These are phyloP conservation scores for Arthroderma uncinatum DNA, from an alignment of 2,329 filamentous ascomycete species.

Conservation along the genomic window DNA sequence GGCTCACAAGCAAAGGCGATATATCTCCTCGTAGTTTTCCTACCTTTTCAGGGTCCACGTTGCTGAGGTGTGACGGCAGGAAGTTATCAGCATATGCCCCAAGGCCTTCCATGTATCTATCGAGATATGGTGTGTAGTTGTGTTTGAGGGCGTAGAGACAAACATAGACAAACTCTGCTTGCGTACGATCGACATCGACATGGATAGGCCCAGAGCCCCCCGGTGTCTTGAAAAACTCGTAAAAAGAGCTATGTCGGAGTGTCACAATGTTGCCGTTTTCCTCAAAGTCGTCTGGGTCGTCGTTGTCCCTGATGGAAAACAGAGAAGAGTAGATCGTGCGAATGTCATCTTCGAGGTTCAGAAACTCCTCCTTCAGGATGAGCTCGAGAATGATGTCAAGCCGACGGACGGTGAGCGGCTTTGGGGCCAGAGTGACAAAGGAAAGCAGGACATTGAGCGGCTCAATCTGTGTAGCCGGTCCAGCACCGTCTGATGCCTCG, in stretches of 20 bases:
- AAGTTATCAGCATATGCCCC: too few species aligned
- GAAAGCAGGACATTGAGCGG: constrained; percentile 2
- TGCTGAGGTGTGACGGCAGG: too few species aligned
- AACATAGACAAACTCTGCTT: too few species aligned
- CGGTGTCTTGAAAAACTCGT: neutral
- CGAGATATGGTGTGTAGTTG: too few species aligned
- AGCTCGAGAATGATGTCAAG: constrained; percentile 4
- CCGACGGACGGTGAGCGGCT: neutral
- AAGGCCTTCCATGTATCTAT: too few species aligned
- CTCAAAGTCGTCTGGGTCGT: neutral
- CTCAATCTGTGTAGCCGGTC: neutral
- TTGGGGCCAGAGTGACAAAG: neutral
- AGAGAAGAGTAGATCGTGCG: constrained; percentile 6
- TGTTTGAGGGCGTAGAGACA: too few species aligned
- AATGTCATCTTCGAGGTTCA: constrained; percentile 5
- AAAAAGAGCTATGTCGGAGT: constrained; percentile 5
- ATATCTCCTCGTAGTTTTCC: too few species aligned
- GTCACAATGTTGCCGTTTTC: neutral
- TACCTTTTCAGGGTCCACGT: too few species aligned
- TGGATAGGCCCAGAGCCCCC: neutral
- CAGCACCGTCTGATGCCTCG: neutral
- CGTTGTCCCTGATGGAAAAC: neutral
- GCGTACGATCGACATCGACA: too few species aligned
- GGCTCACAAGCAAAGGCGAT: too few species aligned
- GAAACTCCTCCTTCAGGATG: neutral